Base-by-base conservation (phyloP, 371 early-diverging fungal genomes). In the Coemansia sp. region DNA sequence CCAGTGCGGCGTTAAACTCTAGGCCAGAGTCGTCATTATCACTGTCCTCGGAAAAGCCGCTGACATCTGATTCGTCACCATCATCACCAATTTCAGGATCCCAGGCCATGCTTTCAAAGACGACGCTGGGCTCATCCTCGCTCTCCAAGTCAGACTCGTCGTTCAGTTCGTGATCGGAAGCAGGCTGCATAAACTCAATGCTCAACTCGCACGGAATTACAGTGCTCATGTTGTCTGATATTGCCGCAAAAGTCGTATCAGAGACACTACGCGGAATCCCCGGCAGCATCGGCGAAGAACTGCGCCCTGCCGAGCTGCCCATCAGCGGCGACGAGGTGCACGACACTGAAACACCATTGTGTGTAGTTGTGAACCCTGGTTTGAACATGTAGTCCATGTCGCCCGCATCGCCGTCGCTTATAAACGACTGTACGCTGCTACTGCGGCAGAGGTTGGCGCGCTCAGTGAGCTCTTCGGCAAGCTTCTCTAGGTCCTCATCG, bases 401-500 rank as follows among this genome's bases (percentile, higher is more conserved):
- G 49, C 51, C 51, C 24, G 62, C 68, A 4, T 48, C 58, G 39
- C 55, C 70, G 51, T 69, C 63, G 51, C 39, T 60, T 55, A 28
- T 36, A 17, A 41, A 9, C 63, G 63, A 66, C 44, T 48, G 39
- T 39, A 29, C 28, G 17, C 55, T 49, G 57, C 65, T 28, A 19
- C 32, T 44, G 17, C 58, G 19, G 1, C 48, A 11, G n/a, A 29
- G 32, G 15, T 46, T 59, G 9, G 59, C 60, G 15, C 72, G 72
- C 40, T 73, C 59, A 26, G 62, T 17, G 46, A 53, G 66, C 66
- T 65, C 70, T 13, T 69, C 36, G 13, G 58, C 70, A 7, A 78
- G 60, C 53, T 36, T 26, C 5, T 55, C 59, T 48, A 78, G 44
- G 41, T 78, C 78, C 58, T 70, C 69, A 28, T 78, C 66, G 29